Evolutionary conservation across 768 basidiomycete genomes (phyloP), one percentile per base, ranked within the genome.

Genomic region (Tylopilus rubrobrunneus): DNA sequence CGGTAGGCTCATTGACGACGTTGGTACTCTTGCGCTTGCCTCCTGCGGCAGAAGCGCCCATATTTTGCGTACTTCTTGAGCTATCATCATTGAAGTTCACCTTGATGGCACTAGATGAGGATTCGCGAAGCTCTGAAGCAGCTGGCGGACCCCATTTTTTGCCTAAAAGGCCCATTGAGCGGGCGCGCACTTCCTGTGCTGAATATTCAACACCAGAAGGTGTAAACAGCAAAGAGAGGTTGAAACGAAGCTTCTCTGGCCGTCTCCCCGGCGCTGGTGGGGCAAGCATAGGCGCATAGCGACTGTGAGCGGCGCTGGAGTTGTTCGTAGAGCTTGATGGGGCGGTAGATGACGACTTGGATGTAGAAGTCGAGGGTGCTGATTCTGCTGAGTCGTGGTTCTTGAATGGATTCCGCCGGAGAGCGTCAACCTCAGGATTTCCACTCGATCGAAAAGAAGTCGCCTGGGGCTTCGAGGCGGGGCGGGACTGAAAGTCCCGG

Each of bases 91-190:
- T 80, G 67, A 87, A 86, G 52, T 84, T 76, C 25, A 83, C 79
- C 14, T 71, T 69, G 7, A 68, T 50, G 10, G 76, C 69, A 1
- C 70, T 69, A 9, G 74, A 70, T 4, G 73, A 69, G 7, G 71
- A 62, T 25, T 67, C 70, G 33, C 64, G 65, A 21, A 71, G 55
- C 48, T 73, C 69, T 9, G 76, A 70, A 10, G 78, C 69, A 6
- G 80, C 75, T 1, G 85, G 85, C 1, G 83, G 81, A 4, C 85
- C 83, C 91, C 91, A 93, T 68, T 86, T 88, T 76, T 92, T 93
- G 19, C 87, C 86, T 9, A 89, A 74, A 14, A 92, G 79, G 28
- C 91, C 91, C 77, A 91, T 86, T 9, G 86, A 86, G 17, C 84
- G 82, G 2, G 91, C 88, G 10, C 91, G 78, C 34, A 85, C 85